Evolutionary conservation across 164 flowering plant species (phyloP), one percentile per base, ranked within the genome.

Genomic region (Vitis rotundifolia): DNA sequence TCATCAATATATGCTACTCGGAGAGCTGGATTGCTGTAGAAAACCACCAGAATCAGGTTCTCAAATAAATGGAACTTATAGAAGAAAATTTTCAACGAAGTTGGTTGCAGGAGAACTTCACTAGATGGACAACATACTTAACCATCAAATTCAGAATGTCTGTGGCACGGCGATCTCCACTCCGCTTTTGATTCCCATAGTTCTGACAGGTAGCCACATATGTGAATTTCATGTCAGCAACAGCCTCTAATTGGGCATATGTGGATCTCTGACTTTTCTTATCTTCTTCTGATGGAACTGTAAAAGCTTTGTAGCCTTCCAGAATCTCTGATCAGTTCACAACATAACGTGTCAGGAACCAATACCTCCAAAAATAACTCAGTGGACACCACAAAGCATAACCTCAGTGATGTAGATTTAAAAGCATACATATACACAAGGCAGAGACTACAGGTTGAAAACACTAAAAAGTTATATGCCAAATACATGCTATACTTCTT

Each of bases 1-100:
- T 93, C 99, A 81, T 96, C 98, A 75, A 96, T 92, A 73, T 91
- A 96, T 67, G 99, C 97, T 12, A 96, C 98, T 73, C 99, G 99
- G 11, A 93, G 91, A 73, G 97, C 81, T 62, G 99, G 99, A 77
- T 95, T 75, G 70, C 99, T 95, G 85, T 31, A 73, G 31, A 37
- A 18, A 64, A 75, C 58, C 64, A 68, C 8, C 8, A 22, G 6
- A 58, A 67, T 66, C 18, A 71, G 57, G 47, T 63, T 59, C n/a
- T 47, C 22, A 3, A 13, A 57, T 13, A 49, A 73, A 63, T 65
- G 54, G 65, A 59, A 68, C 59, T 15, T n/a, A 22, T 48, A 1
- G 49, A 19, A 22, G 11, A 56, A 15, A 60, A 63, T 8, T 44
- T 61, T 50, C 55, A 66, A 59, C 59, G 16, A 59, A 49, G 16